phyloP scores from a whole-genome alignment of 371 early-diverging fungal genomes.

The Vittaforma corneae region DNA sequence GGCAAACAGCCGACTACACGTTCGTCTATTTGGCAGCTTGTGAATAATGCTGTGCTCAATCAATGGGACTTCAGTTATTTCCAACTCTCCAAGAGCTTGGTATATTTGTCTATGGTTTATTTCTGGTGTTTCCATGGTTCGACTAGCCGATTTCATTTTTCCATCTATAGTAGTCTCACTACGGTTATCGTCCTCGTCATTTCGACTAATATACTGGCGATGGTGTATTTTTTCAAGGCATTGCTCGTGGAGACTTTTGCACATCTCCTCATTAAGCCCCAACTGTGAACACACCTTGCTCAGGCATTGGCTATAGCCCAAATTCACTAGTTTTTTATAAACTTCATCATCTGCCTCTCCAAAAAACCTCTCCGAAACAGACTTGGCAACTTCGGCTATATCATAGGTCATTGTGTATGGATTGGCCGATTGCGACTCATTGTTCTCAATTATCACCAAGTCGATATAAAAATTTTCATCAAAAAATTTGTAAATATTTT shows the following conservation, averaged over 20 bases:
- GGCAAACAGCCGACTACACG: not conserved
- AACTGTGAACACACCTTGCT: conserved; percentile 29
- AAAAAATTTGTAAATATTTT: conserved; percentile 11
- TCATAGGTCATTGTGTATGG: not conserved
- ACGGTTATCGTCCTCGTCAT: not conserved
- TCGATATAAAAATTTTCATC: conserved; percentile 39
- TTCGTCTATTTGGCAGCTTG: not conserved
- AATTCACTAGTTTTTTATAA: conserved; percentile 16
- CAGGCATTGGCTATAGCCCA: conserved; percentile 18
- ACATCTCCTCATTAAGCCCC: conserved; percentile 9
- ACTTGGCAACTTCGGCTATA: conserved; percentile 10
- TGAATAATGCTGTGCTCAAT: not conserved
- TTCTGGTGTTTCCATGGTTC: not conserved
- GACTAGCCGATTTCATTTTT: no score
- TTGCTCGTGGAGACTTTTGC: not conserved
- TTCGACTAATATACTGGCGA: conserved; percentile 3
- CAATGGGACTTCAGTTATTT: not conserved
- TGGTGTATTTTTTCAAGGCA: conserved; percentile 17
- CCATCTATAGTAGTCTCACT: not conserved
- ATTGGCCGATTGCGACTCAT: not conserved
- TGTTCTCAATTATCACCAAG: conserved; percentile 29
- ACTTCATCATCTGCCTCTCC: conserved; percentile 1
- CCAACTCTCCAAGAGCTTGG: not conserved
- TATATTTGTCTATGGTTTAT: no score
- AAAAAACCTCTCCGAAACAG: not conserved